Conservation (phyloP, 2,329 filamentous ascomycete species). For the Hymenoscyphus linearis region DNA sequence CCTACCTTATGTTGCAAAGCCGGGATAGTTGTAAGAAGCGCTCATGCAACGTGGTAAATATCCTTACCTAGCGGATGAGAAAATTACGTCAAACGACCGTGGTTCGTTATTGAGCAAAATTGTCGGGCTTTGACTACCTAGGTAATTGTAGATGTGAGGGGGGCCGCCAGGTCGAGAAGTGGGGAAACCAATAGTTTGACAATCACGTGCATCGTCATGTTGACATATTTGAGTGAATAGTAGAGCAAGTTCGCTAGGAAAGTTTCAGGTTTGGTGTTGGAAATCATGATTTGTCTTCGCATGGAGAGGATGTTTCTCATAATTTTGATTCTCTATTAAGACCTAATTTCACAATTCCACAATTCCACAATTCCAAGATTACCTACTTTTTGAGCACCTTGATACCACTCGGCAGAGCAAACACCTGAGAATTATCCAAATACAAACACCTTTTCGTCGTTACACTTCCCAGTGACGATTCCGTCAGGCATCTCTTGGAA, state of each 20-base stretch:
- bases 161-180: not conserved
- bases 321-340: too few species aligned
- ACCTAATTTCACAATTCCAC: too few species aligned
- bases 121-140: not conserved
- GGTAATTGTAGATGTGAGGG: not conserved
- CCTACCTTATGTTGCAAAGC: not conserved
- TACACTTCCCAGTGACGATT: constrained; percentile 29
- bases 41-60: not conserved
- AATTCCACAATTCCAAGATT: too few species aligned
- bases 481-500: constrained; percentile 36
- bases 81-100: too few species aligned
- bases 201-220: not conserved
- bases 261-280: not conserved
- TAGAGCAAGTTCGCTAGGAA: not conserved
- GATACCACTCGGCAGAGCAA: constrained; percentile 42
- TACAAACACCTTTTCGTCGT: constrained; percentile 33
- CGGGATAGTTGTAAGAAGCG: not conserved
- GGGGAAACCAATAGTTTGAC: not conserved
- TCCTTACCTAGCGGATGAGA: not conserved
- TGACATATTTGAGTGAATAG: not conserved
- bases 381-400: constrained; percentile 15
- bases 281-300: not conserved
- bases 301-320: too few species aligned
- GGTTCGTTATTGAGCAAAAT: not conserved
- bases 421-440: constrained; percentile 40